A percentile compares a stretch with the other conserved stretches of the same genome.
Conservation (phyloP, 352 stramenopile genomes). For the Phytopythium delawarense region DNA sequence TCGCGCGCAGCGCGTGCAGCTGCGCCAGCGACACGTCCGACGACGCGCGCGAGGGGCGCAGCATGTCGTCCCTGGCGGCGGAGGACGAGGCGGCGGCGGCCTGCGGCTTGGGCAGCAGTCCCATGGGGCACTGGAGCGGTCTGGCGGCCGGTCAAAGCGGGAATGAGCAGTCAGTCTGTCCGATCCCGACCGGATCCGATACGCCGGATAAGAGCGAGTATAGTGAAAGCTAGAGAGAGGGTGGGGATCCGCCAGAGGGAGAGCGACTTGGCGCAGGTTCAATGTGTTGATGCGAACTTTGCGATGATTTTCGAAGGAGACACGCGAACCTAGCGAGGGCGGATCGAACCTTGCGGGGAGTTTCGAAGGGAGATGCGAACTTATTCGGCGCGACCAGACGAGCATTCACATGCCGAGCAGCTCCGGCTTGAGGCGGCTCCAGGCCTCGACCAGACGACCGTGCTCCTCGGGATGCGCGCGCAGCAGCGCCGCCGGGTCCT, state of each 20-base stretch:
- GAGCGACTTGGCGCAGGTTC: background rate
- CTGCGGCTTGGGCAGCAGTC: too few species aligned
- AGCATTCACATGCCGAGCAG: slow-evolving; percentile 31
- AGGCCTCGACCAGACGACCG: slow-evolving; percentile 62
- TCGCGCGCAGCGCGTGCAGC: slow-evolving; percentile 2
- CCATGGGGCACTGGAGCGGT: too few species aligned
- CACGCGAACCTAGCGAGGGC: too few species aligned
- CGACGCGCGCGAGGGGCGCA: background rate
- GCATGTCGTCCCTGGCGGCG: background rate
- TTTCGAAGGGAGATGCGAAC: background rate
- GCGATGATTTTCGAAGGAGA: background rate
- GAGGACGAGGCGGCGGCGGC: background rate
- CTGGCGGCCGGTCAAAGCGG: too few species aligned
- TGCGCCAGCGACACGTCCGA: slow-evolving; percentile 4
- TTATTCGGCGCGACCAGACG: slow-evolving; percentile 11
- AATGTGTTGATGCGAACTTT: background rate
- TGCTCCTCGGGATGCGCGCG: slow-evolving; percentile 70
- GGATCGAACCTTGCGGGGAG: too few species aligned
- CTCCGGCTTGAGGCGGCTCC: slow-evolving; percentile 67
- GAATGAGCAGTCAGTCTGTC: too few species aligned
- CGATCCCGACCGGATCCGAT: too few species aligned
- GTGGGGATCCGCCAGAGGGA: too few species aligned
- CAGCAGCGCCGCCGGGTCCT: slow-evolving; percentile 70
- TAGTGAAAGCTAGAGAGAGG: too few species aligned
- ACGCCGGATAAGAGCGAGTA: too few species aligned